Evolutionary conservation across 2,329 filamentous ascomycete genomes (phyloP).

Genomic region (Leptographium wingfieldii): DNA sequence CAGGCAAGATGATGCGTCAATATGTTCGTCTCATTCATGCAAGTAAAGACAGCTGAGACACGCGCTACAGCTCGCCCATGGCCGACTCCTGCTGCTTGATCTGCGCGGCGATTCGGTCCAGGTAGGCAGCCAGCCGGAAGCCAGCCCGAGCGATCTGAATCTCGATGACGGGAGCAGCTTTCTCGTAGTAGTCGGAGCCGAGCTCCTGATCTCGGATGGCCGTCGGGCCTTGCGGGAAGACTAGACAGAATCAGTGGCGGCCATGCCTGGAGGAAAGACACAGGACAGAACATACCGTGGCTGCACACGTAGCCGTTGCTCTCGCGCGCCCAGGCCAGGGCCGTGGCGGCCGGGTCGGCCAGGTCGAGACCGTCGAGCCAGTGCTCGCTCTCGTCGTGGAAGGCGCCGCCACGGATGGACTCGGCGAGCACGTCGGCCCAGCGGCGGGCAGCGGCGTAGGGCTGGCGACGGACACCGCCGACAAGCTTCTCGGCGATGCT

Average conservation of each 20-base stretch:
- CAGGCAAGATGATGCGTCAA: not conserved
- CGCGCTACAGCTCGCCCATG: not conserved
- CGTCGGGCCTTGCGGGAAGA: slow-evolving; percentile 47
- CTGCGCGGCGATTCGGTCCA: slow-evolving; percentile 45
- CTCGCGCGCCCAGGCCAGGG: slow-evolving; percentile 51
- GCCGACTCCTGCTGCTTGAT: not conserved
- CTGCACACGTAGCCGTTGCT: slow-evolving; percentile 50
- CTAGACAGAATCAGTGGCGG: slow-evolving; percentile 18
- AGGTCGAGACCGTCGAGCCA: slow-evolving; percentile 50
- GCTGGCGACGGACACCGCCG: slow-evolving; percentile 39
- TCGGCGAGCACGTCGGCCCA: slow-evolving; percentile 46
- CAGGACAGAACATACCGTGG: slow-evolving; percentile 32
- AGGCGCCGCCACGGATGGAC: slow-evolving; percentile 45
- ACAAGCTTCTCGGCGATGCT: slow-evolving; percentile 54
- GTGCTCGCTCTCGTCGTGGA: slow-evolving; percentile 28
- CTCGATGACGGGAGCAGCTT: slow-evolving; percentile 51
- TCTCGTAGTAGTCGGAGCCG: slow-evolving; percentile 45
- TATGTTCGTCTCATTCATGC: no score
- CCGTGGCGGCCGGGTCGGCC: slow-evolving; percentile 38
- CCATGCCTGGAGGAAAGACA: no score
- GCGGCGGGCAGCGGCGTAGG: slow-evolving; percentile 34
- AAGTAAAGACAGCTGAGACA: not conserved
- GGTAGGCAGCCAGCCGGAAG: slow-evolving; percentile 54
- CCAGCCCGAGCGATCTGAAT: slow-evolving; percentile 55
- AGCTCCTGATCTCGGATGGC: slow-evolving; percentile 49